A percentile compares a stretch with the other conserved stretches of the same genome.
phyloP scores from a whole-genome alignment of 257 asterid genomes.

The Buddleja alternifolia region DNA sequence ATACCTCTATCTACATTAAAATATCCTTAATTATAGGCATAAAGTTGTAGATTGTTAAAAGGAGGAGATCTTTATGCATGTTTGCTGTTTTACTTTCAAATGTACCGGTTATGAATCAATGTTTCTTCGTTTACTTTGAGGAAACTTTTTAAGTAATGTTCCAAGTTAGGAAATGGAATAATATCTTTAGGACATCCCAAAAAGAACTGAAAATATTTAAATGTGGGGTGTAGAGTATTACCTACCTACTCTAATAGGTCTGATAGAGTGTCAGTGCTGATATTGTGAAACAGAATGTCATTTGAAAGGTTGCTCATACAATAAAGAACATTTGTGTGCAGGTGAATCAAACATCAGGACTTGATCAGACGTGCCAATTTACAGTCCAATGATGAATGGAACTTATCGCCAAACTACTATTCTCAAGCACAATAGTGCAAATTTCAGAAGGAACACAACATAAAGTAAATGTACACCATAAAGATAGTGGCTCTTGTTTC shows the following conservation, averaged over 20 bases:
- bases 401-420: too few relatives aligned
- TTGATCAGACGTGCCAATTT: not conserved
- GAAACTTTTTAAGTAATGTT: not conserved
- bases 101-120: too few relatives aligned
- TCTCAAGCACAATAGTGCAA: too few relatives aligned
- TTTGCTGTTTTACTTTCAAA: too few relatives aligned
- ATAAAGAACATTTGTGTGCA: not conserved
- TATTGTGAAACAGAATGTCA: not conserved
- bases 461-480: not conserved
- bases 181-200: not conserved
- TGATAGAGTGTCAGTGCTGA: not conserved
- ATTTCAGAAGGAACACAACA: not conserved
- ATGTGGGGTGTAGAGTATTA: not conserved
- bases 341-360: not conserved
- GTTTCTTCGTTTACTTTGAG: too few relatives aligned
- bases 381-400: too few relatives aligned
- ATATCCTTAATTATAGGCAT: too few relatives aligned
- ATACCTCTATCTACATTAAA: too few relatives aligned
- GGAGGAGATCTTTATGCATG: too few relatives aligned
- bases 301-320: not conserved
- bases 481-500: constrained; percentile 2
- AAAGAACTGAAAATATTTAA: not conserved
- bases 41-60: too few relatives aligned
- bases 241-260: not conserved
- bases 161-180: not conserved